Base-by-base conservation (phyloP, 192 early-diverging fungal species). In the Coemansia sp. region DNA sequence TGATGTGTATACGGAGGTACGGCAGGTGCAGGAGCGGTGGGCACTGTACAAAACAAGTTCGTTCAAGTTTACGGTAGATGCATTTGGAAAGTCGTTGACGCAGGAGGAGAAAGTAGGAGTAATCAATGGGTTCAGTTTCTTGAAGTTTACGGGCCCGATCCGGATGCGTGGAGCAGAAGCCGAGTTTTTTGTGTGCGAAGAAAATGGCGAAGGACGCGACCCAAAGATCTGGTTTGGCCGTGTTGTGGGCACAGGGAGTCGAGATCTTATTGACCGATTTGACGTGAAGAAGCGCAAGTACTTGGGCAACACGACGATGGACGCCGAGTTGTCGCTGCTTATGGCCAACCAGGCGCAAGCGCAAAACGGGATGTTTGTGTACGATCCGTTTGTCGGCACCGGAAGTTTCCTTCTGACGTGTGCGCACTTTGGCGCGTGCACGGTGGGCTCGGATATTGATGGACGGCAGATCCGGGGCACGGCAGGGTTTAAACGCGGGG, bases 301-400 rank as follows among this genome's bases (percentile, higher is more conserved):
- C 62, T 70, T 99, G 50, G 97, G 97, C 25, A 99, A 90, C 28
- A 99, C 97, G 1, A 89, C 91, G 25, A 99, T 99, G 97, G 97
- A 99, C 71, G 94, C 97, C 7, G 94, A 99, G 75, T 79, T 99
- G 46, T 97, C 95, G 1, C 75, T 99, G 28, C 84, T 99, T 37
- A 97, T 96, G 94, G 92, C 94, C 2, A 99, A 99, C 62, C 89
- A 92, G 72, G 97, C 92, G 7, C 73, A 94, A 51, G 93, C 91
- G 15, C 60, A 83, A 9, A 28, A 54, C 3, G 93, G 93, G 12
- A 83, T 88, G 26, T 68, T 97, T 2, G 85, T 97, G 4, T 88
- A 96, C 53, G 97, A 99, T 74, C 97, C 97, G 21, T 99, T 97
- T 85, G 94, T 96, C 0, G 97, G 97, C 6, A 99, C 97, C 0